These are phyloP conservation scores for Podosphaera fusca DNA, from an alignment of 2,329 filamentous ascomycete genomes.

Conservation along the genomic window DNA sequence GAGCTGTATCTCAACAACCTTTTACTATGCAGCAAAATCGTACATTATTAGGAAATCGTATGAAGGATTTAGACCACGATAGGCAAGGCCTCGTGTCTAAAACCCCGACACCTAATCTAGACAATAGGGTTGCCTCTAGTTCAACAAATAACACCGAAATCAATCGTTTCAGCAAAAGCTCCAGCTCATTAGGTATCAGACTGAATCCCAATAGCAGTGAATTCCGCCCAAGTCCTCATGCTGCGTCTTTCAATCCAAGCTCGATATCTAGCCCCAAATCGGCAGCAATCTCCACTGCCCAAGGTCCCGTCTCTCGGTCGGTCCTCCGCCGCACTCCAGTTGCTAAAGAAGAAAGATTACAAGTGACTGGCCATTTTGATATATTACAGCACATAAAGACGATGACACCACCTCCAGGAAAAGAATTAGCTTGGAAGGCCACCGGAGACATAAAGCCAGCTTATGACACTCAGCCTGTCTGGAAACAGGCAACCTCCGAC, in stretches of 20 bases:
- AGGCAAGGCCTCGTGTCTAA: constrained; percentile 8
- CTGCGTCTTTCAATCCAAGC: constrained; percentile 47
- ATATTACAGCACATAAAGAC: constrained; percentile 35
- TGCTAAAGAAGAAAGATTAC: constrained; percentile 29
- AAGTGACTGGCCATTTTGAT: constrained; percentile 32
- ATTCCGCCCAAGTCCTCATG: constrained; percentile 68
- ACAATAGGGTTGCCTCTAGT: constrained; percentile 49
- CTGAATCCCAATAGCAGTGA: constrained; percentile 47
- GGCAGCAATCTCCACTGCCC: constrained; percentile 18
- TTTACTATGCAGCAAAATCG: constrained; percentile 9
- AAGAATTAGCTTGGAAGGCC: constrained; percentile 35
- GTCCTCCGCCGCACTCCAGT: constrained; percentile 50
- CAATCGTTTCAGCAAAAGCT: constrained; percentile 27
- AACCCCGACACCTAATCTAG: constrained; percentile 19
- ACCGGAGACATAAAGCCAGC: constrained; percentile 70
- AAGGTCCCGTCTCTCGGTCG: constrained; percentile 21
- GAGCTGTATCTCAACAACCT: constrained; percentile 11
- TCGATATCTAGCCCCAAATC: constrained; percentile 50
- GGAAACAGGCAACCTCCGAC: constrained; percentile 42
- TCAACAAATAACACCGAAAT: constrained; percentile 35
- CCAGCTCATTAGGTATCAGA: constrained; percentile 29
- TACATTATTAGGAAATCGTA: constrained; percentile 8
- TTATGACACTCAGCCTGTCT: constrained; percentile 66
- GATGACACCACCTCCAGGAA: constrained; percentile 27
- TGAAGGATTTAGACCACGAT: constrained; percentile 13